Percentiles rank a stretch among this genome's conserved stretches.
Conservation (phyloP, 2,329 filamentous ascomycete genomes). For the Teratosphaeria destructans region DNA sequence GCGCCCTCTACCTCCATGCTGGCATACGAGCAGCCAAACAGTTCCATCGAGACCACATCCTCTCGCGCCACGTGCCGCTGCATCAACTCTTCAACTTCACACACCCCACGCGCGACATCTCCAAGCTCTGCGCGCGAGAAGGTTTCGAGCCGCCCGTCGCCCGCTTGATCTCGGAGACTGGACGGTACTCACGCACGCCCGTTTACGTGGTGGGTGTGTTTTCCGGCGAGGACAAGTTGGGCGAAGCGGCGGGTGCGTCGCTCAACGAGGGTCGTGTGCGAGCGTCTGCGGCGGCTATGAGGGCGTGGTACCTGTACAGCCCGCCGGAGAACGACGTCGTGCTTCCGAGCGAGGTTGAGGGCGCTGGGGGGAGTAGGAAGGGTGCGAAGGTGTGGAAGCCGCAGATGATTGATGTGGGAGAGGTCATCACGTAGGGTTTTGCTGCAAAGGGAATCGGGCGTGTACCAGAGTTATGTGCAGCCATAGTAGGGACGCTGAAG, state of each 20-base stretch:
- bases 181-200: constrained; percentile 69
- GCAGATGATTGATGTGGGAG: constrained; percentile 48
- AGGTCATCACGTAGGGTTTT: constrained; percentile 36
- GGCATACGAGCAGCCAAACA: constrained; percentile 67
- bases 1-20: constrained; percentile 74
- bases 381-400: constrained; percentile 37
- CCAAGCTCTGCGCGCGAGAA: constrained; percentile 74
- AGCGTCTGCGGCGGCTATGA: constrained; percentile 76
- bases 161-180: constrained; percentile 81
- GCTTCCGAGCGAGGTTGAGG: constrained; percentile 39
- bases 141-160: constrained; percentile 81
- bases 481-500: background rate
- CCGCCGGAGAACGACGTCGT: constrained; percentile 47
- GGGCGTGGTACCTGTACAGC: constrained; percentile 94
- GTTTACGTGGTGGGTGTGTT: constrained; percentile 93
- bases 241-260: constrained; percentile 74
- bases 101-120: constrained; percentile 73
- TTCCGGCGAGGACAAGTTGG: constrained; percentile 81
- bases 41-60: constrained; percentile 76
- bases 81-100: constrained; percentile 72
- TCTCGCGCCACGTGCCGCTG: constrained; percentile 42
- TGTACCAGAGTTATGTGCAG: background rate
- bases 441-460: background rate
- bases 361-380: constrained; percentile 21
- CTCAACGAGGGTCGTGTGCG: constrained; percentile 66